These are phyloP conservation scores for Lecanicillium sp. DNA, from an alignment of 2,329 filamentous ascomycete species.

Conservation along the genomic window DNA sequence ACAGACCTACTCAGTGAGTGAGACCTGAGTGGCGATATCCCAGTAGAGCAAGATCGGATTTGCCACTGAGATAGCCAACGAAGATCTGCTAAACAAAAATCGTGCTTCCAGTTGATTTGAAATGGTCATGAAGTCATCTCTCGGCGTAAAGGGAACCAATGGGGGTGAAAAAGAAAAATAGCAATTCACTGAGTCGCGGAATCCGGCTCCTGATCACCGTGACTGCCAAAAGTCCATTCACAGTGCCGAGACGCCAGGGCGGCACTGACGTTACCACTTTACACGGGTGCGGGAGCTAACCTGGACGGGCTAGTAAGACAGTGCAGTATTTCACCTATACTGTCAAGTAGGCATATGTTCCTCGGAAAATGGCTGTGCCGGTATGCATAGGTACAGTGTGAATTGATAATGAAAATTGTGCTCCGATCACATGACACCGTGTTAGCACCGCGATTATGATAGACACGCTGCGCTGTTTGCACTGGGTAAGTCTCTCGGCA, in stretches of 20 bases:
- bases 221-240: slow-evolving; percentile 17
- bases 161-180: no score
- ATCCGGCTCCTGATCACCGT: slow-evolving; percentile 5
- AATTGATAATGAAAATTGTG: slow-evolving; percentile 6
- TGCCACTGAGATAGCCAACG: no score
- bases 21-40: no score
- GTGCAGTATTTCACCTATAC: slow-evolving; percentile 8
- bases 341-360: background rate
- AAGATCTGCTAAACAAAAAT: no score
- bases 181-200: no score
- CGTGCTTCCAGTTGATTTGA: no score
- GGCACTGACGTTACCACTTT: slow-evolving; percentile 16
- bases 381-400: slow-evolving; percentile 10
- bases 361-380: background rate
- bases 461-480: slow-evolving; percentile 11
- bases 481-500: slow-evolving; percentile 10
- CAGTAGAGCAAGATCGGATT: no score
- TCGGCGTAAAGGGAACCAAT: no score
- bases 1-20: no score
- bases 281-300: slow-evolving; percentile 25
- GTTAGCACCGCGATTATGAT: slow-evolving; percentile 17
- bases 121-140: no score
- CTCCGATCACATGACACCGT: slow-evolving; percentile 25
- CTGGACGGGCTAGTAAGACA: slow-evolving; percentile 9
- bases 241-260: slow-evolving; percentile 16